Conservation (phyloP, 306 rosid genomes). For the Dryas alaskensis region DNA sequence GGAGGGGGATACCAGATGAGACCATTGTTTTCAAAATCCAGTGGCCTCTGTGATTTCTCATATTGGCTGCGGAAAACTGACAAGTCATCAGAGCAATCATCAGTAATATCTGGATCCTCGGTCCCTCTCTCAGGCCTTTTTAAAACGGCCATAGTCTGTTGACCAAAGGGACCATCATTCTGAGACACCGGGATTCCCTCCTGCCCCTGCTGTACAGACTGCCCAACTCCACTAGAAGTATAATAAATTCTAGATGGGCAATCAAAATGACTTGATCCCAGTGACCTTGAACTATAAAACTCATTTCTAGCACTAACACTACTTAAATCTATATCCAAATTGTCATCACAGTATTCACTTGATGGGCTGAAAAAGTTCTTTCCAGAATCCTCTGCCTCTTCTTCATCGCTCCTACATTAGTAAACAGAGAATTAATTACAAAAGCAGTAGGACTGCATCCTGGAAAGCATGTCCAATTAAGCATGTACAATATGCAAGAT, state of each 20-base stretch:
- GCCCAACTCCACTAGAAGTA: slow-evolving; percentile 52
- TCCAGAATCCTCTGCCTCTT: slow-evolving; percentile 63
- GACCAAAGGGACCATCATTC: slow-evolving; percentile 42
- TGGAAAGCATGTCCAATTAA: no score
- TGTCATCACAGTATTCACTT: slow-evolving; percentile 63
- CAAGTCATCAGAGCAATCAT: slow-evolving; percentile 65
- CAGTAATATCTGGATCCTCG: slow-evolving; percentile 55
- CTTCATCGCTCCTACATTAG: slow-evolving; percentile 75
- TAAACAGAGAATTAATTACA: slow-evolving; percentile 21
- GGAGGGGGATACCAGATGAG: slow-evolving; percentile 88
- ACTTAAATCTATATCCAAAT: slow-evolving; percentile 68
- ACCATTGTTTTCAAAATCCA: slow-evolving; percentile 86
- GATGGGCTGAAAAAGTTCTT: slow-evolving; percentile 65
- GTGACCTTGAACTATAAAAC: slow-evolving; percentile 45
- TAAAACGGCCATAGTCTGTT: slow-evolving; percentile 61
- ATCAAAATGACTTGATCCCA: slow-evolving; percentile 67
- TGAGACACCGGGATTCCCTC: slow-evolving; percentile 44
- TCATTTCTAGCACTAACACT: slow-evolving; percentile 77
- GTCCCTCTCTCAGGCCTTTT: slow-evolving; percentile 54
- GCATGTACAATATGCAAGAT: not conserved
- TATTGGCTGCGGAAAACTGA: slow-evolving; percentile 46
- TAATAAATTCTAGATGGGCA: slow-evolving; percentile 77
- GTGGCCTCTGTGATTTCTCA: slow-evolving; percentile 56
- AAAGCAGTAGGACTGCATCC: not conserved
- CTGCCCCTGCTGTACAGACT: slow-evolving; percentile 59